phyloP scores from a whole-genome alignment of 2,329 filamentous ascomycete species.

The Cladosporium colombiae region DNA sequence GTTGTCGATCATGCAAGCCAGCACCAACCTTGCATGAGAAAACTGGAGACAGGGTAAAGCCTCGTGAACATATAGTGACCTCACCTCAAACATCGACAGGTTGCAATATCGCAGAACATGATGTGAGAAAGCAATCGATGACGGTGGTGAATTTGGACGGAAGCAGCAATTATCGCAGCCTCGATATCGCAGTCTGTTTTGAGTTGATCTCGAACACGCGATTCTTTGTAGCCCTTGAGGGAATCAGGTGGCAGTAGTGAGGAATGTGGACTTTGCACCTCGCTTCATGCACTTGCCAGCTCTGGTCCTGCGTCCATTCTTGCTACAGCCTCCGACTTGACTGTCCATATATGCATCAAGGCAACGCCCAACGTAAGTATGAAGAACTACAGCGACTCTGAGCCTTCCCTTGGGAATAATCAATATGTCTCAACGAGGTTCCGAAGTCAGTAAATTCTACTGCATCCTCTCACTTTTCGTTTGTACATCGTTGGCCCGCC shows the following conservation, averaged over 20 bases:
- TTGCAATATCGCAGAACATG: not conserved
- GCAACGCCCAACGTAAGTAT: not conserved
- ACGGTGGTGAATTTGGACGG: not conserved
- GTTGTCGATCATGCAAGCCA: slow-evolving; percentile 10
- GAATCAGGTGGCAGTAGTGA: not conserved
- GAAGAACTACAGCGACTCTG: not conserved
- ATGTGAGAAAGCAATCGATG: not conserved
- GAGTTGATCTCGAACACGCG: not conserved
- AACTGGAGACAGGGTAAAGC: slow-evolving; percentile 4
- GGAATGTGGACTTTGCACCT: slow-evolving; percentile 14
- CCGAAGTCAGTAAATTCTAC: not conserved
- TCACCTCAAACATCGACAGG: not conserved
- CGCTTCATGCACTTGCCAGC: slow-evolving; percentile 18
- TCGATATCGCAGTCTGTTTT: not conserved
- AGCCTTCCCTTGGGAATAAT: not conserved
- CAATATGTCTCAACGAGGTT: not conserved
- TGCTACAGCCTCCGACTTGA: slow-evolving; percentile 9
- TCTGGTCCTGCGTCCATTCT: slow-evolving; percentile 12
- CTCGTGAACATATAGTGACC: not conserved
- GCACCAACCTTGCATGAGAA: not conserved
- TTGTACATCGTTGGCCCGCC: slow-evolving; percentile 2
- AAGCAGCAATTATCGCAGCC: not conserved
- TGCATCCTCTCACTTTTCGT: not conserved
- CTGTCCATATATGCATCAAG: not conserved
- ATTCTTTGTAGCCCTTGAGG: not conserved